Evolutionary conservation across 2,329 filamentous ascomycete genomes (phyloP), one percentile per base, ranked within the genome.

Genomic region (Beauveria brongniartii): DNA sequence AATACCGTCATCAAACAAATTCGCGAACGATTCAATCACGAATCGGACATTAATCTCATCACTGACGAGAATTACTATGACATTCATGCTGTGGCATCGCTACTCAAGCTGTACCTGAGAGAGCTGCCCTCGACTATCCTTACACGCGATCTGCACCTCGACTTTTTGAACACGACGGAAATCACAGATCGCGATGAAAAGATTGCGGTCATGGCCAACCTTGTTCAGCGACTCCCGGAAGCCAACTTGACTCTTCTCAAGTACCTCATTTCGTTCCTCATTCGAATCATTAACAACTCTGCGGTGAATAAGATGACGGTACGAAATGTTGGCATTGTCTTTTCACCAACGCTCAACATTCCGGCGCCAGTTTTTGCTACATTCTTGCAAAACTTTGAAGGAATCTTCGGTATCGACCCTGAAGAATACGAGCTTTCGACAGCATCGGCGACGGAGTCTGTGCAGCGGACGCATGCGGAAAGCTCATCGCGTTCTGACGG

Each of bases 241-340:
- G 85, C 89, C 41, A 99, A 99, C 65, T 84, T 87, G 52, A 87
- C 90, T 3, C 78, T 99, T 48, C 80, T 99, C 44, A 87, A 89
- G 68, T 92, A 95, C 64, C 78, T 99, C 60, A 90, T 93, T 53
- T 85, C 89, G 3, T 97, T 96, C 75, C 76, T 99, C 67, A 91
- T 96, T 70, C 88, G 89, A 69, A 93, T 99, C 68, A 91, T 97
- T 70, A 92, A 94, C 73, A 92, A 97, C 67, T 81, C 91, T 7
- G 87, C 90, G 67, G 80, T 89, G 64, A 99, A 99, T 78, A 97
- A 97, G 80, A 99, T 99, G 94, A 97, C 90, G 12, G 90, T 97
- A 58, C 87, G 93, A 66, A 99, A 99, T 70, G 91, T 99, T 59
- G 93, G 94, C 65, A 97, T 99, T 67, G 93, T 99, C 61, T 99